Percentiles rank a stretch among this genome's conserved stretches.
These are phyloP conservation scores for Hevea brasiliensis DNA, from an alignment of 345 rosid genomes.

Conservation along the genomic window DNA sequence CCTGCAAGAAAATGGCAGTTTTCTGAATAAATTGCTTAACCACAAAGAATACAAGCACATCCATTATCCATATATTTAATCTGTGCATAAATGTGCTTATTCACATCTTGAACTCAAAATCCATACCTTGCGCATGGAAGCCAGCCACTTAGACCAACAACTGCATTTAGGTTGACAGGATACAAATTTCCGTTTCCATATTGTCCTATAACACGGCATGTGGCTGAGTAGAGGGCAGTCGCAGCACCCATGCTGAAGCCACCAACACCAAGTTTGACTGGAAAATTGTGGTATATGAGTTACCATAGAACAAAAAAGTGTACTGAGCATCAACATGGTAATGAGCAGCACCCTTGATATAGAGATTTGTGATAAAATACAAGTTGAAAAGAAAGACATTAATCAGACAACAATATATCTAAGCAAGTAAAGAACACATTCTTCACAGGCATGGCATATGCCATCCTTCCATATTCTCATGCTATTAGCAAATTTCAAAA, in stretches of 20 bases:
- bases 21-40: conserved; percentile 21
- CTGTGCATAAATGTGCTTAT: background rate
- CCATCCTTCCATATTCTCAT: background rate
- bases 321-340: background rate
- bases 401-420: background rate
- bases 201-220: conserved; percentile 53
- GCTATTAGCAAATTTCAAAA: background rate
- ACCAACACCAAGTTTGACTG: conserved; percentile 27
- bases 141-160: conserved; percentile 74
- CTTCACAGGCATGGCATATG: background rate
- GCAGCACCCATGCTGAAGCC: conserved; percentile 30
- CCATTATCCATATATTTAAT: background rate
- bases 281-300: background rate
- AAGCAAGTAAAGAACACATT: background rate
- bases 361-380: background rate
- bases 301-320: background rate
- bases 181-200: conserved; percentile 51
- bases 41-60: background rate
- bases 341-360: background rate
- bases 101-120: background rate
- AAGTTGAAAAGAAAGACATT: background rate
- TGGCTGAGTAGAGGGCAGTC: conserved; percentile 60
- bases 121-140: conserved; percentile 68
- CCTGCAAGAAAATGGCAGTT: conserved; percentile 33
- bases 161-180: conserved; percentile 45